Evolutionary conservation across 345 rosid genomes (phyloP).

Genomic region (Gossypium ekmanianum): DNA sequence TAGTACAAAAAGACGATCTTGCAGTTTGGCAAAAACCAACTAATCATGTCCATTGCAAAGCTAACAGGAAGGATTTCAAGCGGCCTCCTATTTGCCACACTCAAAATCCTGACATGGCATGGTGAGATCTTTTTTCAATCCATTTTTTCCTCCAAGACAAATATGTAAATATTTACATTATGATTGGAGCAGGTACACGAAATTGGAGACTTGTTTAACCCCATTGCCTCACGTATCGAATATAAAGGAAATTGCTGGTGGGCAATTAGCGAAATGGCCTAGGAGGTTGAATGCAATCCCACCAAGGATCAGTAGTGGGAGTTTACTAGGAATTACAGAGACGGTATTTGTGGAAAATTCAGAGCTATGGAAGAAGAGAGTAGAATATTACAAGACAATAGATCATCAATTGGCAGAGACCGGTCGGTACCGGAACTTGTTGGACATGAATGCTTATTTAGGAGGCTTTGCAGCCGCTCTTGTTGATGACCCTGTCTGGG

Average conservation of each 20-base stretch:
- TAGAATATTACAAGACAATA: slow-evolving; percentile 60
- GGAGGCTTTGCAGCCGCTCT: slow-evolving; percentile 92
- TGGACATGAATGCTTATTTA: slow-evolving; percentile 75
- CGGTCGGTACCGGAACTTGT: slow-evolving; percentile 84
- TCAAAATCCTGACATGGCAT: slow-evolving; percentile 72
- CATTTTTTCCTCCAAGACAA: too few relatives aligned
- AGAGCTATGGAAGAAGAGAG: slow-evolving; percentile 66
- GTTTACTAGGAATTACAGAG: slow-evolving; percentile 48
- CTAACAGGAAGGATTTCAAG: slow-evolving; percentile 48
- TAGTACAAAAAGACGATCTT: slow-evolving; percentile 55
- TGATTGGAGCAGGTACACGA: slow-evolving; percentile 57
- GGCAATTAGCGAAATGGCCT: slow-evolving; percentile 71
- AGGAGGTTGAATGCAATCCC: slow-evolving; percentile 65
- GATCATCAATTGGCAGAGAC: slow-evolving; percentile 56
- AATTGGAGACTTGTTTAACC: slow-evolving; percentile 77
- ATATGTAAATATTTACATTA: neutral
- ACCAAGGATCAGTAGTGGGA: slow-evolving; percentile 66
- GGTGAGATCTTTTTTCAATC: slow-evolving; percentile 36
- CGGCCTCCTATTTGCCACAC: slow-evolving; percentile 57
- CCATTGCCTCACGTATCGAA: slow-evolving; percentile 68
- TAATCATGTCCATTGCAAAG: slow-evolving; percentile 72
- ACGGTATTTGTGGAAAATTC: slow-evolving; percentile 49
- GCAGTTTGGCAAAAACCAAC: slow-evolving; percentile 90
- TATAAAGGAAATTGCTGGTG: slow-evolving; percentile 65
- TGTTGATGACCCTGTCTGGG: slow-evolving; percentile 75